These are phyloP conservation scores for Orobanche coerulescens DNA, from an alignment of 257 asterid species.

Conservation along the genomic window DNA sequence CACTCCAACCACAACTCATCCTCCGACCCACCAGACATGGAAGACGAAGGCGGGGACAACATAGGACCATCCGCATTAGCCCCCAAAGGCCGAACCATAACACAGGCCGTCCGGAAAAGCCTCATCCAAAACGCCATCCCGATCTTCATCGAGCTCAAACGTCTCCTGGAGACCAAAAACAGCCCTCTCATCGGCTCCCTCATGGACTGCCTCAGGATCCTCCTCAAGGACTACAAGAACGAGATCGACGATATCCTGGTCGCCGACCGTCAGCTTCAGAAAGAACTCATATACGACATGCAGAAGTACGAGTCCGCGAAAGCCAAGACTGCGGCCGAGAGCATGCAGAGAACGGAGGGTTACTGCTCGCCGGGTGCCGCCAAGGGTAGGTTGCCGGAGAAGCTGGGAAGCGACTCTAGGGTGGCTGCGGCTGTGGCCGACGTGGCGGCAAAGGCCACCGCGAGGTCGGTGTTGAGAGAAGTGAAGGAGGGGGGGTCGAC, in stretches of 20 bases:
- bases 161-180: conserved; percentile 69
- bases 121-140: conserved; percentile 87
- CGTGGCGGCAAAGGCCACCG: conserved; percentile 59
- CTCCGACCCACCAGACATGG: conserved; percentile 49
- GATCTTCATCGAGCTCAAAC: conserved; percentile 85
- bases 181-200: conserved; percentile 82
- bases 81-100: conserved; percentile 58
- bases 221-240: conserved; percentile 90
- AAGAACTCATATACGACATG: conserved; percentile 82
- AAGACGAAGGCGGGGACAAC: conserved; percentile 57
- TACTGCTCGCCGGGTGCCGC: conserved; percentile 31
- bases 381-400: conserved; percentile 26
- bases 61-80: conserved; percentile 36
- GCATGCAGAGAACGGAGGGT: conserved; percentile 40
- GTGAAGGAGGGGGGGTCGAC: conserved; percentile 49
- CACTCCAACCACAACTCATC: conserved; percentile 54
- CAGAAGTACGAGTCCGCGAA: conserved; percentile 64
- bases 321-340: conserved; percentile 50
- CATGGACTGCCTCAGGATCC: conserved; percentile 88
- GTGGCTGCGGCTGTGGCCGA: conserved; percentile 78
- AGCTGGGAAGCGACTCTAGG: conserved; percentile 26
- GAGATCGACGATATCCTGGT: conserved; percentile 82
- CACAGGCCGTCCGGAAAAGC: conserved; percentile 81
- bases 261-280: conserved; percentile 83
- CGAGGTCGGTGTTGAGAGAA: conserved; percentile 66